Evolutionary conservation across 2,329 filamentous ascomycete species (phyloP), one percentile per base, ranked within the genome.

Genomic region (Peltaster fructicola): DNA sequence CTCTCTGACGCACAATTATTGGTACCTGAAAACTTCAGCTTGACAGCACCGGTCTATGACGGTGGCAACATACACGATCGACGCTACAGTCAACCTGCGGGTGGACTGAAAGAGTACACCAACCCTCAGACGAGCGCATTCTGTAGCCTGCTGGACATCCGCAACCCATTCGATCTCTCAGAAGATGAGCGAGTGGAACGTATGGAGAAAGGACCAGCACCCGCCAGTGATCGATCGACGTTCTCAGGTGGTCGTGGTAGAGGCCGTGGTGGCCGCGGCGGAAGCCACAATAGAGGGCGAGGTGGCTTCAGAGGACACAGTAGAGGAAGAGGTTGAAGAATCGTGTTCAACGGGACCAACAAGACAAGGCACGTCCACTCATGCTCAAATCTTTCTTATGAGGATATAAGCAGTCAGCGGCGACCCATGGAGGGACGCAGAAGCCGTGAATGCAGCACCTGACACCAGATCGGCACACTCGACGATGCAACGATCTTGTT

Each of bases 51-150:
- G 2, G 58, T 72, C 2, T 76, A 82, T 34, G 30, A 32, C 8
- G 30, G 30, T n/a, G 23, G 24, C 14, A 24, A 30, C 15, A 25
- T 37, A 20, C 37, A 31, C 13, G 23, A 38, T 20, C 35, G 37
- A 9, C 30, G 42, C 22, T 48, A 46, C 18, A 32, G 36, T 25
- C 33, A 29, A 9, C 34, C 41, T 4, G 26, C 23, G 7, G 30
- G 30, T 6, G 30, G 71, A 46, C 80, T 82, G 2, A 56, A 60
- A 2, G 84, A 93, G 51, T 85, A 85, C 46, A 80, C 70, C 4
- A 95, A 88, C 43, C 73, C 76, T 8, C 85, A 95, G 53, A 95
- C 82, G 5, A 59, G 57, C n/a, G 52, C 59, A 3, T 95, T 85
- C 45, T 98, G 88, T 50, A 57, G 72, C 28, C 52, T 95, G 27